Evolutionary conservation across 441 rosid genomes (phyloP).

Genomic region (Populus trichocarpa): DNA sequence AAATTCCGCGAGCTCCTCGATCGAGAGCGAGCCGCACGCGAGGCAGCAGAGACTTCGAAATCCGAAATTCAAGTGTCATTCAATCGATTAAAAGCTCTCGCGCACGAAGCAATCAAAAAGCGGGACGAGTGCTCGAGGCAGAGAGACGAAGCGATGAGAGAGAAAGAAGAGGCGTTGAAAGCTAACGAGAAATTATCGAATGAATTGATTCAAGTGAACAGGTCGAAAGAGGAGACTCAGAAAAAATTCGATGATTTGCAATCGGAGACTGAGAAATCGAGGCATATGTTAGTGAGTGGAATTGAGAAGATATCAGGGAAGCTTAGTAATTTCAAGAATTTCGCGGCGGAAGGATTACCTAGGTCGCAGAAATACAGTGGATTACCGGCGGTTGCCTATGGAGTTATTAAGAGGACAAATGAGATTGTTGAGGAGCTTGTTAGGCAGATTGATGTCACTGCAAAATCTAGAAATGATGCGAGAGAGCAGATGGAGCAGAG

Average conservation of each 20-base stretch:
- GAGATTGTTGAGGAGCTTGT: slow-evolving; percentile 90
- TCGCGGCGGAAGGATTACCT: slow-evolving; percentile 61
- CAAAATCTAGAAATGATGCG: slow-evolving; percentile 75
- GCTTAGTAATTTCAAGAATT: slow-evolving; percentile 69
- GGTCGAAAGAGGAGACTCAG: slow-evolving; percentile 42
- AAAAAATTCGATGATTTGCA: slow-evolving; percentile 53
- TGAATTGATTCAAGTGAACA: slow-evolving; percentile 49
- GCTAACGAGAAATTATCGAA: slow-evolving; percentile 38
- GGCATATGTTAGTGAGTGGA: slow-evolving; percentile 36
- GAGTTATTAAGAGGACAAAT: slow-evolving; percentile 84
- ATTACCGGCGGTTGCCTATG: slow-evolving; percentile 67
- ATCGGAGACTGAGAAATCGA: slow-evolving; percentile 65
- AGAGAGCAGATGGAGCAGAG: slow-evolving; percentile 89
- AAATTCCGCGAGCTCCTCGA: slow-evolving; percentile 58
- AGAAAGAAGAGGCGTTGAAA: slow-evolving; percentile 50
- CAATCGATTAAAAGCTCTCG: slow-evolving; percentile 62
- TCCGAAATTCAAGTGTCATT: slow-evolving; percentile 58
- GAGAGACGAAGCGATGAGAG: slow-evolving; percentile 66
- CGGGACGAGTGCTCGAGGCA: slow-evolving; percentile 70
- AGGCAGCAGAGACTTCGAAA: slow-evolving; percentile 60
- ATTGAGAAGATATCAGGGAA: slow-evolving; percentile 90
- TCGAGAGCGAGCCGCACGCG: slow-evolving; percentile 74
- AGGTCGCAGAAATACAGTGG: slow-evolving; percentile 78
- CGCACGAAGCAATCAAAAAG: slow-evolving; percentile 77
- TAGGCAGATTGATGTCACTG: slow-evolving; percentile 50